phyloP scores from a whole-genome alignment of 2,329 filamentous ascomycete genomes.

The Arthrocladium fulminans region DNA sequence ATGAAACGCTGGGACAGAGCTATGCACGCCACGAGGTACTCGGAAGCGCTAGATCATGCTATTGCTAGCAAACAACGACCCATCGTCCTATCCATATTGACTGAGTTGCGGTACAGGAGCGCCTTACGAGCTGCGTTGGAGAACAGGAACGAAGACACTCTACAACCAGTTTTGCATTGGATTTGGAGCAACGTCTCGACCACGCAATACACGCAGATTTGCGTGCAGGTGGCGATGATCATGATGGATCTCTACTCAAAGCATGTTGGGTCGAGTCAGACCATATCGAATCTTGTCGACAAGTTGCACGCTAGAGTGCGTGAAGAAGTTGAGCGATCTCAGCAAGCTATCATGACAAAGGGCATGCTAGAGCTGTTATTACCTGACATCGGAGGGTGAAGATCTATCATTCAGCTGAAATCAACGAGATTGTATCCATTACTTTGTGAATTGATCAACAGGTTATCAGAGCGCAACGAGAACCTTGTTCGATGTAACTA shows the following conservation, averaged over 20 bases:
- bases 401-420: no score
- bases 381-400: conserved; percentile 8
- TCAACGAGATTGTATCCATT: no score
- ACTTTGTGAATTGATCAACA: no score
- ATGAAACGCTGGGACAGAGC: conserved; percentile 71
- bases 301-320: conserved; percentile 62
- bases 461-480: no score
- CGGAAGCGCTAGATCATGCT: conserved; percentile 68
- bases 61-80: conserved; percentile 50
- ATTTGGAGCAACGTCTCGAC: conserved; percentile 71
- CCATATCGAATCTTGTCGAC: conserved; percentile 63
- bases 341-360: conserved; percentile 69
- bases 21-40: conserved; percentile 69
- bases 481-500: no score
- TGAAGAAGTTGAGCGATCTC: conserved; percentile 70
- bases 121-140: conserved; percentile 73
- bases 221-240: conserved; percentile 72
- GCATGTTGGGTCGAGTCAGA: conserved; percentile 62
- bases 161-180: conserved; percentile 79
- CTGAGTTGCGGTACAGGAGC: conserved; percentile 76
- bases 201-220: conserved; percentile 69
- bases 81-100: conserved; percentile 64
- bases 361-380: conserved; percentile 76
- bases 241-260: conserved; percentile 82
- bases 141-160: conserved; percentile 67